Evolutionary conservation across 257 asterid genomes (phyloP), one percentile per base, ranked within the genome.

Genomic region (Datura wrightii): DNA sequence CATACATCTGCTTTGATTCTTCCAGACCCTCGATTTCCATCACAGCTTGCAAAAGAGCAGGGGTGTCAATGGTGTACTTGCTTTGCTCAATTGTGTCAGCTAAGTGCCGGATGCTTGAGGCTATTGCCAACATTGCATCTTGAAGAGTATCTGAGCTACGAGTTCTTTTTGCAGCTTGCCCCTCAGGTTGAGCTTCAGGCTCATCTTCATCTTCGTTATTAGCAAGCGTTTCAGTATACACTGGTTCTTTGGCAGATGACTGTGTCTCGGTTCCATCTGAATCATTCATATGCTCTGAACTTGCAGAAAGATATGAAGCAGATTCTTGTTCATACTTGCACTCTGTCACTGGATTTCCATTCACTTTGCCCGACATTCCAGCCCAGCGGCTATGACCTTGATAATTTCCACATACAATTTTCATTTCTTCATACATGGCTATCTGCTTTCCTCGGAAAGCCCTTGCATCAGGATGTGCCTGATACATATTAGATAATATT

Each of bases 381-480:
- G 9, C 60, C 82, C 46, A 52, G 46, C 48, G 82, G 41, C 14
- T 53, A 52, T 39, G 63, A 78, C 62, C 63, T 52, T 31, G 82
- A 52, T 78, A 78, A 52, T 78, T 78, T 52, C 82, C 82, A 52
- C 82, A 78, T 34, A 78, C 82, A 0, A 78, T 78, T 78, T 78
- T 78, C 82, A 78, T 78, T 78, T 52, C 63, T 31, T 78, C 82
- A 52, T 78, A 78, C 82, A 78, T 31, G 31, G 82, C 16, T 78
- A 78, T 78, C 63, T 78, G 63, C 63, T 78, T 78, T 31, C 82
- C 82, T 52, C 82, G 63, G 19, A 78, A 78, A 39, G 82, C 10
- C 82, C 82, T 52, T 31, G 82, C 82, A 78, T 78, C 82, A 78
- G 63, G 82, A 31, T 78, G 82, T 78, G 63, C 82, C 82, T 78